phyloP scores from a whole-genome alignment of 306 rosid species.

The Rosa lucieae region DNA sequence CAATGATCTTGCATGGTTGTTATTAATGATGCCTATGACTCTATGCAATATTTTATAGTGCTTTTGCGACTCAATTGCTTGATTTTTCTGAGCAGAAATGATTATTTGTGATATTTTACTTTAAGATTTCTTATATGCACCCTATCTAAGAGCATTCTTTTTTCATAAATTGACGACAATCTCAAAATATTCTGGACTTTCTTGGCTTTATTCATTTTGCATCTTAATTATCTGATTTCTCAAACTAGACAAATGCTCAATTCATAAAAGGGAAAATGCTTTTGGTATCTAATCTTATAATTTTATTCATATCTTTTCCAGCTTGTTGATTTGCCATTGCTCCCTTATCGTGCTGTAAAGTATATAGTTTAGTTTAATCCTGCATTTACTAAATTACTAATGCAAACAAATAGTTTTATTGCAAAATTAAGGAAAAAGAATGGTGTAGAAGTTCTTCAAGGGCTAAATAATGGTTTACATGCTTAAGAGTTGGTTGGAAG shows the following conservation, averaged over 20 bases:
- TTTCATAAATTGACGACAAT: background rate
- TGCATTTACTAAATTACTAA: background rate
- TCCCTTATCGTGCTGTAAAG: background rate
- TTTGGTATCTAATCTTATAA: background rate
- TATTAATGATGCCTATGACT: background rate
- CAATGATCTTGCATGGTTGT: constrained; percentile 15
- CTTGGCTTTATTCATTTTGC: background rate
- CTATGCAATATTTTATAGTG: background rate
- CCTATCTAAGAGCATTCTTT: background rate
- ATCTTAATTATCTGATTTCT: background rate
- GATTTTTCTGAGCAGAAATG: background rate
- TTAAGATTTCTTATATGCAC: background rate
- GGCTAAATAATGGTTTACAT: background rate
- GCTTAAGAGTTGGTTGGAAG: background rate
- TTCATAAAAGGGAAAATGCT: background rate
- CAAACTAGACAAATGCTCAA: background rate
- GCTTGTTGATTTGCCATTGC: background rate
- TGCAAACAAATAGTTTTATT: background rate
- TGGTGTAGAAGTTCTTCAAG: background rate
- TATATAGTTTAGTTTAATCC: background rate
- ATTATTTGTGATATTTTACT: background rate
- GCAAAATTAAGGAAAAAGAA: background rate
- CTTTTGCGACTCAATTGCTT: background rate
- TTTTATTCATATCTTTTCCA: background rate
- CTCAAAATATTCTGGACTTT: no score